Evolutionary conservation across 768 basidiomycete genomes (phyloP).

Genomic region (Suillus spraguei): DNA sequence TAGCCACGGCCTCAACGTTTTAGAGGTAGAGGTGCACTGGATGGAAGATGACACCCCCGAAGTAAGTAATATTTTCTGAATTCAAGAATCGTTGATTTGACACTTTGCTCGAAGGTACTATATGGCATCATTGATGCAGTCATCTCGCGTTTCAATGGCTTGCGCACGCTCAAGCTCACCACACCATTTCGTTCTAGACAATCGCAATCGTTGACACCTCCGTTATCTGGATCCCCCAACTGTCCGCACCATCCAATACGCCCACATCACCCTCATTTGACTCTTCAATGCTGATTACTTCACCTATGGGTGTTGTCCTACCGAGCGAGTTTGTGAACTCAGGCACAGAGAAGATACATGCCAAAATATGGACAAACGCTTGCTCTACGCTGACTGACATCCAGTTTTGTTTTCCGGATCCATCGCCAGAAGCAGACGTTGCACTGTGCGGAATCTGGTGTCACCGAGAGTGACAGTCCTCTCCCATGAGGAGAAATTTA

Average conservation of each 20-base stretch:
- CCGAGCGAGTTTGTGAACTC: constrained; percentile 32
- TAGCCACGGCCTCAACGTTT: constrained; percentile 18
- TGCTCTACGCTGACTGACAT: constrained; percentile 30
- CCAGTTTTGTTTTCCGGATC: constrained; percentile 33
- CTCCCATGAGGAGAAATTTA: background rate
- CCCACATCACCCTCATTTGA: background rate
- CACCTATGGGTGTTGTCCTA: background rate
- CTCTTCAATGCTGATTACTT: constrained; percentile 7
- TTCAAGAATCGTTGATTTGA: constrained; percentile 3
- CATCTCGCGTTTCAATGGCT: constrained; percentile 33
- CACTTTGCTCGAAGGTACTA: constrained; percentile 20
- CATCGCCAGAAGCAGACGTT: constrained; percentile 27
- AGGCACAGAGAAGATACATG: constrained; percentile 27
- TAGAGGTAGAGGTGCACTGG: constrained; percentile 33
- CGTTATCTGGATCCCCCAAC: constrained; percentile 9
- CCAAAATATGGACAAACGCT: constrained; percentile 30
- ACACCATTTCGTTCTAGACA: constrained; percentile 33
- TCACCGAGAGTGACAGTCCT: constrained; percentile 15
- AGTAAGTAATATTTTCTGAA: constrained; percentile 18
- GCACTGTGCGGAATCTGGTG: constrained; percentile 36
- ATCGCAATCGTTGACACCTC: constrained; percentile 13
- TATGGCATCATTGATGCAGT: constrained; percentile 33
- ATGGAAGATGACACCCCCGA: constrained; percentile 30
- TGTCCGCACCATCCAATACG: constrained; percentile 14
- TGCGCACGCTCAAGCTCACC: constrained; percentile 31